phyloP scores from a whole-genome alignment of 768 basidiomycete species.

The Austroboletus eburneus region DNA sequence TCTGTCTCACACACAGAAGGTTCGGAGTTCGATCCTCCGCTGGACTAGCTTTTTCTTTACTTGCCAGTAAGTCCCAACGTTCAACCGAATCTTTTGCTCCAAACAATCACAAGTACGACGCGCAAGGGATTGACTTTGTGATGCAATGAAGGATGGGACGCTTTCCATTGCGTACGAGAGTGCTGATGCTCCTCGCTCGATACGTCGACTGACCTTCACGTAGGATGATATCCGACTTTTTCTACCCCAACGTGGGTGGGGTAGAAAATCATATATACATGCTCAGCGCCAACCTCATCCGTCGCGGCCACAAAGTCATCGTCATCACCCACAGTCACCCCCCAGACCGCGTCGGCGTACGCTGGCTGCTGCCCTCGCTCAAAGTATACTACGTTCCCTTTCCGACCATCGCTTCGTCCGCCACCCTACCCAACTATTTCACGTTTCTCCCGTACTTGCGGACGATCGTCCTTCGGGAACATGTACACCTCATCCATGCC shows the following conservation, averaged over 20 bases:
- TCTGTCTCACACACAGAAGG: conserved; percentile 38
- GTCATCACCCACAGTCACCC: conserved; percentile 92
- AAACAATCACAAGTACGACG: background rate
- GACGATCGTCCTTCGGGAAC: conserved; percentile 82
- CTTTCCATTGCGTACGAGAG: conserved; percentile 31
- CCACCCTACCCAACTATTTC: conserved; percentile 92
- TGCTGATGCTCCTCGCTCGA: too few species aligned
- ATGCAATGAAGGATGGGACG: conserved; percentile 24
- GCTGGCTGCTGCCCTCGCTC: conserved; percentile 81
- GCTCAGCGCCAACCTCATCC: conserved; percentile 78
- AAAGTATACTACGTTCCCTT: conserved; percentile 97
- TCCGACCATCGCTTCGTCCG: conserved; percentile 82
- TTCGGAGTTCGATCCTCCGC: conserved; percentile 36
- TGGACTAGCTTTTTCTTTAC: conserved; percentile 24
- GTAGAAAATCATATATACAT: conserved; percentile 97
- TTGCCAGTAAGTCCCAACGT: background rate
- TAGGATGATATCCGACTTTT: conserved; percentile 97
- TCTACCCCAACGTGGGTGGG: conserved; percentile 89
- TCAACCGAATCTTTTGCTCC: background rate
- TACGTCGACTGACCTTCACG: background rate
- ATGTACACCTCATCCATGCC: conserved; percentile 82
- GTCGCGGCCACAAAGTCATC: conserved; percentile 87
- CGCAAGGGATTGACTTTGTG: background rate
- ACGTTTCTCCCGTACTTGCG: conserved; percentile 90
- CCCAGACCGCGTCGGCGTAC: conserved; percentile 80